phyloP scores from a whole-genome alignment of 2,329 filamentous ascomycete species.

The Colletotrichum neosansevieriae region DNA sequence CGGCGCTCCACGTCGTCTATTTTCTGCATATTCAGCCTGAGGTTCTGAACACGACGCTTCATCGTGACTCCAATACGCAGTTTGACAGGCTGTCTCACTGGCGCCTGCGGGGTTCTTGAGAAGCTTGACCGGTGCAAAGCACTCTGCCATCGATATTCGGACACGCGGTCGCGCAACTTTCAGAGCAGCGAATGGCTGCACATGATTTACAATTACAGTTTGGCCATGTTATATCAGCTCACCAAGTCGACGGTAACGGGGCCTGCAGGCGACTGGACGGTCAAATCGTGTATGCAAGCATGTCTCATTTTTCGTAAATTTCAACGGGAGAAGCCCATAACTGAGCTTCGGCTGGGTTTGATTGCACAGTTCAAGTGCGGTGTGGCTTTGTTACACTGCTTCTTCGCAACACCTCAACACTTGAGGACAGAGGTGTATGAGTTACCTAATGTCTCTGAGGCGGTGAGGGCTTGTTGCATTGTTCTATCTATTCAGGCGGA shows the following conservation, averaged over 20 bases:
- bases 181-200: conserved; percentile 45
- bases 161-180: conserved; percentile 39
- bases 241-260: conserved; percentile 43
- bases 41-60: no score
- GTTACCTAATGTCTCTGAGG: conserved; percentile 48
- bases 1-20: no score
- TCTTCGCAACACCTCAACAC: conserved; percentile 49
- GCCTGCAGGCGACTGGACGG: conserved; percentile 45
- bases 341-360: conserved; percentile 46
- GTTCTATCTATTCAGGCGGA: conserved; percentile 52
- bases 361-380: conserved; percentile 51
- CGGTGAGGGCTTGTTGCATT: conserved; percentile 51
- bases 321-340: conserved; percentile 46
- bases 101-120: no score
- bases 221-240: conserved; percentile 46
- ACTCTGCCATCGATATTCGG: no score
- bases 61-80: no score
- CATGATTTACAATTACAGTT: conserved; percentile 48
- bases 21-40: no score
- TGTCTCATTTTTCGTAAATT: conserved; percentile 47
- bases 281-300: conserved; percentile 46
- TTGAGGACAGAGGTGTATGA: conserved; percentile 47
- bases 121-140: no score
- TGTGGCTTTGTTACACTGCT: conserved; percentile 52
- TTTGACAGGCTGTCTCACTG: no score